Conservation (phyloP, 2,329 filamentous ascomycete species). For the Xylaria sp. region DNA sequence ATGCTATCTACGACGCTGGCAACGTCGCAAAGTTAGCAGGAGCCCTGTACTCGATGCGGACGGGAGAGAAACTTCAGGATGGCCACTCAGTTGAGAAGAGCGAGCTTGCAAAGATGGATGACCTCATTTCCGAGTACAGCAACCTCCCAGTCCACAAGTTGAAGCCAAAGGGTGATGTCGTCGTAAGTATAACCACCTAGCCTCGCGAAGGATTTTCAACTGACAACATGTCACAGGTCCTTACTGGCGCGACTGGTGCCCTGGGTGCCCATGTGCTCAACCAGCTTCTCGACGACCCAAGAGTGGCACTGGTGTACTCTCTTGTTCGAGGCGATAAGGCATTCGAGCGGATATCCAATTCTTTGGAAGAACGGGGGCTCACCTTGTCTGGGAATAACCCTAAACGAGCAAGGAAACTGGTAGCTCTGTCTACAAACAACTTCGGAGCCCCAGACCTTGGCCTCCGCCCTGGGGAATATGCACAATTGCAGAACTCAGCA, state of each 20-base stretch:
- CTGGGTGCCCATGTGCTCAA: constrained; percentile 55
- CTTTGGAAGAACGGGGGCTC: constrained; percentile 38
- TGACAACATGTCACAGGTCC: constrained; percentile 39
- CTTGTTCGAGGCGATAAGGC: constrained; percentile 49
- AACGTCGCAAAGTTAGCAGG: constrained; percentile 52
- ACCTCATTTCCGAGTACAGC: constrained; percentile 59
- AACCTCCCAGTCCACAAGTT: constrained; percentile 49
- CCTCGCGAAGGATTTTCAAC: neutral
- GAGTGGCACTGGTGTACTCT: constrained; percentile 52
- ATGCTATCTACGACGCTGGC: constrained; percentile 56
- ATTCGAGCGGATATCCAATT: constrained; percentile 37
- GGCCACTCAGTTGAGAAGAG: constrained; percentile 44
- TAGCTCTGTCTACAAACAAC: constrained; percentile 53
- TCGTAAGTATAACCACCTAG: constrained; percentile 38
- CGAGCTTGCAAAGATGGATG: constrained; percentile 47
- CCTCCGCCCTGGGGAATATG: constrained; percentile 47
- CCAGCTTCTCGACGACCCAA: constrained; percentile 51
- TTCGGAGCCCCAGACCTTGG: constrained; percentile 54
- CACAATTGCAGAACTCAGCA: constrained; percentile 46
- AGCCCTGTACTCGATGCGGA: constrained; percentile 48
- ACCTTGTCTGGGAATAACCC: constrained; percentile 31
- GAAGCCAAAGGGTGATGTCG: constrained; percentile 35
- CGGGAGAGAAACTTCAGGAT: constrained; percentile 36
- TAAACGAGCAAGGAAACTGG: constrained; percentile 46
- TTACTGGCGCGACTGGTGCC: constrained; percentile 58